Percentiles rank a stretch among this genome's conserved stretches.
Evolutionary conservation across 257 asterid species (phyloP).

Genomic region (Paulownia fortunei): DNA sequence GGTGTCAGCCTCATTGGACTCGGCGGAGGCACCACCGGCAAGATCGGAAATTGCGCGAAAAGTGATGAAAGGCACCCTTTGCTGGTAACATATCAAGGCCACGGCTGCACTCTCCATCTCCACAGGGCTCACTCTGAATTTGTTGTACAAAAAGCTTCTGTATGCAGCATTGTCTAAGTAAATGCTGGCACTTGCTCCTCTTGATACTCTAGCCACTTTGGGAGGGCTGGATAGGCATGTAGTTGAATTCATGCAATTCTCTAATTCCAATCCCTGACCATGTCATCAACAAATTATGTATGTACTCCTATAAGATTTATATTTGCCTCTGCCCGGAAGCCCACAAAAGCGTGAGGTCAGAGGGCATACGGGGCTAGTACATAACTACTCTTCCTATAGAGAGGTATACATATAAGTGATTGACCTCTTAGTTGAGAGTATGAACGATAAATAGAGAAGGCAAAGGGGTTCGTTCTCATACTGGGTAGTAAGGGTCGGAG

Average conservation of each 20-base stretch:
- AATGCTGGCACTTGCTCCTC: conserved; percentile 49
- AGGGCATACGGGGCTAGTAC: too few relatives aligned
- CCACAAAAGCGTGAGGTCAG: too few relatives aligned
- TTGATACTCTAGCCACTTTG: conserved; percentile 28
- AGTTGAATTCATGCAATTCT: conserved; percentile 38
- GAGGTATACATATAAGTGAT: too few relatives aligned
- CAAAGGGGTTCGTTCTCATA: too few relatives aligned
- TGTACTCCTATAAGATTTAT: too few relatives aligned
- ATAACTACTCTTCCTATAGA: too few relatives aligned
- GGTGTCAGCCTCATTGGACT: conserved; percentile 50
- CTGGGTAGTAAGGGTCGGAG: too few relatives aligned
- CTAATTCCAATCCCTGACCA: conserved; percentile 34
- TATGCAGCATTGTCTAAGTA: conserved; percentile 54
- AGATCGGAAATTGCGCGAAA: conserved; percentile 54
- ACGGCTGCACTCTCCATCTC: conserved; percentile 62
- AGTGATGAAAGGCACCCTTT: conserved; percentile 44
- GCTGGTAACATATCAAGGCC: conserved; percentile 50
- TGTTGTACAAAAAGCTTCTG: conserved; percentile 34
- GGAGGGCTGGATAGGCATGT: conserved; percentile 41
- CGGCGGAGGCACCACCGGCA: conserved; percentile 48
- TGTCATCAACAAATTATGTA: background rate
- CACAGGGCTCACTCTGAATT: conserved; percentile 36
- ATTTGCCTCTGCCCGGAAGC: too few relatives aligned
- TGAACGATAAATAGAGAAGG: too few relatives aligned
- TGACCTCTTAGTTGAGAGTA: too few relatives aligned